Evolutionary conservation across 768 basidiomycete species (phyloP), one percentile per base, ranked within the genome.

Genomic region (Tephrocybe sp.): DNA sequence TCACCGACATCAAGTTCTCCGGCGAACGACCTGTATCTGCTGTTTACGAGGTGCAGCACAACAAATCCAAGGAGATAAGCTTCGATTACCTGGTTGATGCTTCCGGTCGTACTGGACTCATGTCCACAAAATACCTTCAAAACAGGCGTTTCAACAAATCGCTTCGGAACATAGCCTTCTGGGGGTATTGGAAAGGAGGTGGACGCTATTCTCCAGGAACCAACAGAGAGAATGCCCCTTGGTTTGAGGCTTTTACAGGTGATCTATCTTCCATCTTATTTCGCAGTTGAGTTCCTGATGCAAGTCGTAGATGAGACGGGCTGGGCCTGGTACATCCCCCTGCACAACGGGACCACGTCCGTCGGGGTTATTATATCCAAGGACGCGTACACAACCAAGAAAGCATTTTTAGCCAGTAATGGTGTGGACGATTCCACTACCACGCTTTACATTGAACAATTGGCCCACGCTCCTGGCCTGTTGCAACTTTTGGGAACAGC

Each of bases 71-170:
- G 10, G 69, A 65, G 25, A 80, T 82, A 34, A 61, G 66, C 0
- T 87, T 86, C 50, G 77, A 85, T 43, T 85, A 77, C 52, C 65
- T 87, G 20, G 71, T 87, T 18, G 86, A 87, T 58, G 84, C 83
- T 3, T 77, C 76, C 2, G 86, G 86, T 32, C 74, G 85, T 1
- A 66, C 69, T 0, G 85, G 85, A 3, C 56, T 87, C 53, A 70
- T 87, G 64, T 81, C 81, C 1, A 78, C 76, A 15, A 78, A 76
- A 43, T 84, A 85, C 55, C 67, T 85, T 32, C 73, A 76, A 46
- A 82, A 83, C 53, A 71, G 85, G 14, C 69, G 68, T 28, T 77
- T 78, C 62, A 84, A 78, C 26, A 68, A 75, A 34, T 71, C 72
- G 2, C 61, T 87, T 41, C 74, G 71, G 52, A 86, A 85, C 53